phyloP scores from a whole-genome alignment of 768 basidiomycete species.

The Lactifluus echinatus region DNA sequence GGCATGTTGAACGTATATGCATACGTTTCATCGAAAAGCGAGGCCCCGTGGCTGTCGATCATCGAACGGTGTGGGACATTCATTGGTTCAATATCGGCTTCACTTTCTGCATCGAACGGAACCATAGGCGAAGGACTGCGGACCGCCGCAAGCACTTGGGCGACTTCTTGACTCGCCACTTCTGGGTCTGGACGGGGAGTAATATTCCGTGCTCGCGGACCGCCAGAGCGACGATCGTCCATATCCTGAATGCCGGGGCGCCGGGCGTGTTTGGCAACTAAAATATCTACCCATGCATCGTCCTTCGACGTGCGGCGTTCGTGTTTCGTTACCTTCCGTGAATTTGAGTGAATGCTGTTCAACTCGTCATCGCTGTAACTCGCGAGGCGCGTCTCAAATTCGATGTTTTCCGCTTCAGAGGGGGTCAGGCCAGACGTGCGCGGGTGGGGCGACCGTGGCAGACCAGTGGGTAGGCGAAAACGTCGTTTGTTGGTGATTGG shows the following conservation, averaged over 20 bases:
- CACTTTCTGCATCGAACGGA: constrained; percentile 33
- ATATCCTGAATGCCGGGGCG: constrained; percentile 51
- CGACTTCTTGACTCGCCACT: constrained; percentile 63
- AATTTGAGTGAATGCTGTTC: constrained; percentile 7
- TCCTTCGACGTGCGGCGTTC: constrained; percentile 40
- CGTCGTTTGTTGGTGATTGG: constrained; percentile 36
- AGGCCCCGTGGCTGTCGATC: constrained; percentile 1
- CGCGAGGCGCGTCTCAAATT: constrained; percentile 75
- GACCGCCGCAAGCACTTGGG: constrained; percentile 57
- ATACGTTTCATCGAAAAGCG: not conserved
- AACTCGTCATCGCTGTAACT: constrained; percentile 44
- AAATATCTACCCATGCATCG: constrained; percentile 85
- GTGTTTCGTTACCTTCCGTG: constrained; percentile 30
- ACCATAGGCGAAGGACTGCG: constrained; percentile 26
- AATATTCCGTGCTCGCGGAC: constrained; percentile 27
- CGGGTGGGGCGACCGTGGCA: constrained; percentile 43
- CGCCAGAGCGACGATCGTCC: constrained; percentile 26
- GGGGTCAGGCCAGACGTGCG: constrained; percentile 47
- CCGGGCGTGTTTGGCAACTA: constrained; percentile 51
- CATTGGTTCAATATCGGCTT: constrained; percentile 23
- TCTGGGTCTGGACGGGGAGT: constrained; percentile 53
- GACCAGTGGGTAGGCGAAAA: constrained; percentile 48
- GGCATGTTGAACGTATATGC: constrained; percentile 9
- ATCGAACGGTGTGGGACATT: constrained; percentile 12
- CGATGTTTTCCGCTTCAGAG: constrained; percentile 72